phyloP scores from a whole-genome alignment of 2,329 filamentous ascomycete genomes.

The Beauveria medogensis region DNA sequence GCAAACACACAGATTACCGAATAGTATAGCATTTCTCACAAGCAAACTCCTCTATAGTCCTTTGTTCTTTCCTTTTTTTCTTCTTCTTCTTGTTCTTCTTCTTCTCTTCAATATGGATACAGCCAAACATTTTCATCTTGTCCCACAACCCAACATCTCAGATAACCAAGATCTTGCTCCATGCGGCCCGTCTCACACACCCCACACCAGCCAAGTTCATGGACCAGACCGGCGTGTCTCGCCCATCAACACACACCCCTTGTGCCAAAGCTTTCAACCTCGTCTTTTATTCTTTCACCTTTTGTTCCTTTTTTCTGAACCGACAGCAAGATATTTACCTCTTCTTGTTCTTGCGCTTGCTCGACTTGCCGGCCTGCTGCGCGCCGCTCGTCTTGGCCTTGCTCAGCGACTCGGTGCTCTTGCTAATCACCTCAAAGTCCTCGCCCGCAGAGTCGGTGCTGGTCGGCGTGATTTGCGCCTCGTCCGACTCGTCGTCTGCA shows the following conservation, averaged over 20 bases:
- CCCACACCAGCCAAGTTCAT: background rate
- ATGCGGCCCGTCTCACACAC: background rate
- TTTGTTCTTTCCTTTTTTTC: background rate
- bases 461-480: constrained; percentile 38
- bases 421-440: constrained; percentile 56
- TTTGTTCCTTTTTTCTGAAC: background rate
- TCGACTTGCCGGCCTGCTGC: constrained; percentile 33
- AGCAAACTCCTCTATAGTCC: constrained; percentile 2
- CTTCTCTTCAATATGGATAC: background rate
- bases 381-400: constrained; percentile 43
- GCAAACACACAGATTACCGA: background rate
- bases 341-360: constrained; percentile 48
- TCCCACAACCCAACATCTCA: background rate
- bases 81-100: too few species aligned
- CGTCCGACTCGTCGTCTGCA: constrained; percentile 41
- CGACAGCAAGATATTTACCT: constrained; percentile 26
- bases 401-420: constrained; percentile 47
- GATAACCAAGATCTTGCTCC: background rate
- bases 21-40: background rate
- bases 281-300: background rate
- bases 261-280: background rate
- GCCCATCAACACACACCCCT: background rate
- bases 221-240: background rate
- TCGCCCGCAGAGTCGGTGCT: constrained; percentile 51
- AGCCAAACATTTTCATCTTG: background rate